Evolutionary conservation across 306 rosid genomes (phyloP), one percentile per base, ranked within the genome.

Genomic region (Vigna hirtella): DNA sequence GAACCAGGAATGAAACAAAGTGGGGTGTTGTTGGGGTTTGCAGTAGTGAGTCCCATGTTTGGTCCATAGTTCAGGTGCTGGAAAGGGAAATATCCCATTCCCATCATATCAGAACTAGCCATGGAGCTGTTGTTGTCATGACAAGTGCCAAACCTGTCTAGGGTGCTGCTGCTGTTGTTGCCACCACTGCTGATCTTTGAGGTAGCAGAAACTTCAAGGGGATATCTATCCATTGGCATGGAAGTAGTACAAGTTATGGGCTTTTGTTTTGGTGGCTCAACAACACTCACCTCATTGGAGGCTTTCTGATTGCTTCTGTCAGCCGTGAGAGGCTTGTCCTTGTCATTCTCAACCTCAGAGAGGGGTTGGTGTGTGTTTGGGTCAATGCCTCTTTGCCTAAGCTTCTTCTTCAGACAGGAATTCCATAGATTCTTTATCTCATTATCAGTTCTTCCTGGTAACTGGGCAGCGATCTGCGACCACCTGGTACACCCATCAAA

Each of bases 391-490:
- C 81, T 89, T 86, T 89, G 96, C 79, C 89, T 88, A 4, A 95
- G 89, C 90, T 92, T 95, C 96, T 95, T 95, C 86, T 95, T 95
- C 13, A 95, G 87, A 86, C 93, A 82, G 0, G 98, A 95, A 50
- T 95, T 92, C 98, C 98, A 95, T 55, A 95, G 53, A 45, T 95
- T 95, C 43, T 95, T 95, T 26, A 95, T 95, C 86, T 95, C 98
- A 69, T 95, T 95, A 61, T 92, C 98, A 0, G 98, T 95, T 86
- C 98, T 91, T 79, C 98, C 98, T 0, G 98, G 98, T 72, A 95
- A 78, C 69, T 92, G 98, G 10, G 93, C 96, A 13, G 98, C 98
- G 78, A 95, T 95, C 84, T 91, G 98, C 26, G 98, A 95, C 98
- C 98, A 92, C 83, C 98, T 94, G 79, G 30, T 53, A 30, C 12